Base-by-base conservation (phyloP, 176 grass and related monocot species). In the Oryza punctata region DNA sequence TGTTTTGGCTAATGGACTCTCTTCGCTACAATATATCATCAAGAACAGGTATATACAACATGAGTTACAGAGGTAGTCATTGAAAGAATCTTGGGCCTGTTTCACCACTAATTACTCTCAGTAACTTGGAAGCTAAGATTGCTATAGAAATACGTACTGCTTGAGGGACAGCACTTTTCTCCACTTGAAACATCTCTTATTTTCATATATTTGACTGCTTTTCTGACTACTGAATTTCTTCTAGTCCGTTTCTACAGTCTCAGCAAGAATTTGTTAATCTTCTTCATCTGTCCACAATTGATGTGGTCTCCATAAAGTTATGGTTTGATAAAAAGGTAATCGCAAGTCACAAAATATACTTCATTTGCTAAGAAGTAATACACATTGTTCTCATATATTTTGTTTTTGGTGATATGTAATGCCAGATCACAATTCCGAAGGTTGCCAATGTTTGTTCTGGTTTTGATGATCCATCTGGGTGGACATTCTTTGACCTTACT, bases 311-410 rank as follows among this genome's bases (percentile, higher is more conserved):
- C 80, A 40, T 97, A 66, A 94, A 91, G 85, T 67, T 97, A 78
- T 97, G 95, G 95, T 89, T 92, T 63, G 92, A 94, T 83, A 94
- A 91, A 78, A 97, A 92, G 92, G 95, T 87, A 65, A 82, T 67
- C 57, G 49, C 10, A 69, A 65, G 78, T 67, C 38, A 66, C 10
- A 69, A 1, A 24, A 75, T 49, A 71, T 15, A 23, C 35, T 80
- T 35, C 1, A 2, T 67, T 18, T 33, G 30, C 46, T 80, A 85
- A 74, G 32, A n/a, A 33, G 3, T 11, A 63, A 41, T 84, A 74
- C 35, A 69, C 21, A 21, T 69, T 75, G 11, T 69, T 4, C 21
- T 50, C 61, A 21, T 12, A 46, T 44, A 68, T 60, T 27, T 15
- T 38, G 7, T 23, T 79, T 69, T 63, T 84, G 32, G 5, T 78